Percentiles rank a stretch among this genome's conserved stretches.
Conservation (phyloP, 306 rosid species). For the Cucumis sativus region DNA sequence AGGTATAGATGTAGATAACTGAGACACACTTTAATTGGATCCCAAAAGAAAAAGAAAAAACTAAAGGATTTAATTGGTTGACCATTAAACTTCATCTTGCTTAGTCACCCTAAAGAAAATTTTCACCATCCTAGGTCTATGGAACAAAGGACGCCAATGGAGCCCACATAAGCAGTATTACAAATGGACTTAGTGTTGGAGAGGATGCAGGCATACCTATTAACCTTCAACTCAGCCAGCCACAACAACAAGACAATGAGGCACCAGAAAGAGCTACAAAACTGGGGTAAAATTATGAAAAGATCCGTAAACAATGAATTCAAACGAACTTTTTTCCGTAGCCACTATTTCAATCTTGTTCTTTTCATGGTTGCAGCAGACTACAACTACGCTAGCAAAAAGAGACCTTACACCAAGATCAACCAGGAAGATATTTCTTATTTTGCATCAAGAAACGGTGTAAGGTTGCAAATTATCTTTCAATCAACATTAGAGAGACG, state of each 20-base stretch:
- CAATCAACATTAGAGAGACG: slow-evolving; percentile 5
- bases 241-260: slow-evolving; percentile 38
- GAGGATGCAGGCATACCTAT: slow-evolving; percentile 53
- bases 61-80: not conserved
- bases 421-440: slow-evolving; percentile 14
- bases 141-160: slow-evolving; percentile 46
- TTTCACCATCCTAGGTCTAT: slow-evolving; percentile 43
- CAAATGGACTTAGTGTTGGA: slow-evolving; percentile 32
- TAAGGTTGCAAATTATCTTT: slow-evolving; percentile 23
- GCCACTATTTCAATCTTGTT: slow-evolving; percentile 21
- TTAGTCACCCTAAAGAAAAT: slow-evolving; percentile 23
- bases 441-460: slow-evolving; percentile 28
- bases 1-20: slow-evolving; percentile 30
- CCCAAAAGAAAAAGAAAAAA: not conserved
- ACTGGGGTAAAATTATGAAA: slow-evolving; percentile 44
- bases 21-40: slow-evolving; percentile 8
- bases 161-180: slow-evolving; percentile 27
- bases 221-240: slow-evolving; percentile 81
- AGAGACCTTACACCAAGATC: slow-evolving; percentile 21
- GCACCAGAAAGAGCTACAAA: slow-evolving; percentile 34
- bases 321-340: slow-evolving; percentile 12
- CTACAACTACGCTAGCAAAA: slow-evolving; percentile 36
- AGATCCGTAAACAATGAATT: slow-evolving; percentile 9
- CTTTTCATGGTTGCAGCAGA: slow-evolving; percentile 44
- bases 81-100: slow-evolving; percentile 3